These are phyloP conservation scores for Pholiota conissans DNA, from an alignment of 768 basidiomycete genomes.

Conservation along the genomic window DNA sequence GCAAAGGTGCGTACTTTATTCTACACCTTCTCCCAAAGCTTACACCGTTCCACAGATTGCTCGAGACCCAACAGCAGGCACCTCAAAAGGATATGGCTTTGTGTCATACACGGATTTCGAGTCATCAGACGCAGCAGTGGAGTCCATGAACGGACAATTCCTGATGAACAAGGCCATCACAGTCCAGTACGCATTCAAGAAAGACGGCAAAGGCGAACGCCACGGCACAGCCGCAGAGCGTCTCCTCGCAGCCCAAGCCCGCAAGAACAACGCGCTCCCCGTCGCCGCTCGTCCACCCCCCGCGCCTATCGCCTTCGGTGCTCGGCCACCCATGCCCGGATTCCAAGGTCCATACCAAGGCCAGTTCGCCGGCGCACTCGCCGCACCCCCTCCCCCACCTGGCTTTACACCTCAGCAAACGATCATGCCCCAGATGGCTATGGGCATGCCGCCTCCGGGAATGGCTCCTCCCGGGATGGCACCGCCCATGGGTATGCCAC, in stretches of 20 bases:
- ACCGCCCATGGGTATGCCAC: constrained; percentile 30
- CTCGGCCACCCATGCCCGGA: constrained; percentile 64
- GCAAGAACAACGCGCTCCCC: constrained; percentile 91
- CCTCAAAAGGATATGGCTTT: constrained; percentile 97
- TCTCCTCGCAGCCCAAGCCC: constrained; percentile 90
- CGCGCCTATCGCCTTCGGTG: constrained; percentile 71
- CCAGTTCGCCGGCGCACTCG: constrained; percentile 90
- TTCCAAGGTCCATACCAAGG: constrained; percentile 82
- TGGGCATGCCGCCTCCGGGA: constrained; percentile 37
- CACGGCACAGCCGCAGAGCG: constrained; percentile 98
- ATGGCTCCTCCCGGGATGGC: constrained; percentile 34
- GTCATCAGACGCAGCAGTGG: constrained; percentile 92
- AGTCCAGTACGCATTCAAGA: constrained; percentile 99
- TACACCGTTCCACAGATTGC: constrained; percentile 64
- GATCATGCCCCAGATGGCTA: constrained; percentile 51
- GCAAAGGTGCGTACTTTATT: constrained; percentile 62
- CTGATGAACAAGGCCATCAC: constrained; percentile 98
- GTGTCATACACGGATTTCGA: constrained; percentile 98
- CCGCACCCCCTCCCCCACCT: constrained; percentile 78
- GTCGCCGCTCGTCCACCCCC: constrained; percentile 75
- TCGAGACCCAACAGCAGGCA: constrained; percentile 79
- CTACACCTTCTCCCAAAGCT: not conserved
- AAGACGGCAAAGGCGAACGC: constrained; percentile 97
- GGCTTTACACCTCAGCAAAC: constrained; percentile 78
- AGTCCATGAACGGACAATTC: constrained; percentile 97